A percentile compares a stretch with the other conserved stretches of the same genome.
These are phyloP conservation scores for Clitopilus hobsonii DNA, from an alignment of 768 basidiomycete genomes.

Conservation along the genomic window DNA sequence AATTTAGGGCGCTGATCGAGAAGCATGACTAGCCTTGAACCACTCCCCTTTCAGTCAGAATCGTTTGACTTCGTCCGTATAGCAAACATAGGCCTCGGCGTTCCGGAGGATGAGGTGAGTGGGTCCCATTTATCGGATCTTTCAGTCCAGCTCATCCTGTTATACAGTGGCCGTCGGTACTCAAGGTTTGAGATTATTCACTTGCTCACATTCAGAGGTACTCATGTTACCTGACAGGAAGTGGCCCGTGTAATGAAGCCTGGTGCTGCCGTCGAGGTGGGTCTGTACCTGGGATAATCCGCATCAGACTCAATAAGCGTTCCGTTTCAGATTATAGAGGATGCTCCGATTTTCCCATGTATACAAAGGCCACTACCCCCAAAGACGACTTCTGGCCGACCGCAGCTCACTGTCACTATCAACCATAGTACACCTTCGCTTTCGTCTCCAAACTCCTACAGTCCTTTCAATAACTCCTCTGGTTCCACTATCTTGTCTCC, in stretches of 20 bases:
- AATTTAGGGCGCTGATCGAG: slow-evolving; percentile 5
- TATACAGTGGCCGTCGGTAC: slow-evolving; percentile 55
- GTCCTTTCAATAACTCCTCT: not conserved
- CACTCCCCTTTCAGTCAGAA: slow-evolving; percentile 51
- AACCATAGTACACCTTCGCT: slow-evolving; percentile 12
- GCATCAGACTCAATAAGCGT: not conserved
- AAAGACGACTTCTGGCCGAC: not conserved
- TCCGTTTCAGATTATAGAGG: slow-evolving; percentile 57
- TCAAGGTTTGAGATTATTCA: slow-evolving; percentile 39
- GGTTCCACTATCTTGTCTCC: slow-evolving; percentile 8
- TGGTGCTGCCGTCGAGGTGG: slow-evolving; percentile 61
- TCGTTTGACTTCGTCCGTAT: slow-evolving; percentile 67
- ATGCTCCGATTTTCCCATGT: slow-evolving; percentile 69
- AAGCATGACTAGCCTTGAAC: slow-evolving; percentile 45
- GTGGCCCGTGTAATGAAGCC: slow-evolving; percentile 61
- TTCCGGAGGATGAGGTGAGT: slow-evolving; percentile 65
- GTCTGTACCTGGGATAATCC: slow-evolving; percentile 8
- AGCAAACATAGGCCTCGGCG: slow-evolving; percentile 56
- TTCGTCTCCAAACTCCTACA: not conserved
- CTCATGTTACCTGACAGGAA: slow-evolving; percentile 41
- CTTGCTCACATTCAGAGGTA: slow-evolving; percentile 7
- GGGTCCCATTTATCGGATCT: not conserved
- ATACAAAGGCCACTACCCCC: slow-evolving; percentile 15
- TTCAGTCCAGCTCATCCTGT: not conserved
- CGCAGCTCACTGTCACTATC: not conserved